Evolutionary conservation across 257 asterid species (phyloP).

Genomic region (Orobanche coerulescens): DNA sequence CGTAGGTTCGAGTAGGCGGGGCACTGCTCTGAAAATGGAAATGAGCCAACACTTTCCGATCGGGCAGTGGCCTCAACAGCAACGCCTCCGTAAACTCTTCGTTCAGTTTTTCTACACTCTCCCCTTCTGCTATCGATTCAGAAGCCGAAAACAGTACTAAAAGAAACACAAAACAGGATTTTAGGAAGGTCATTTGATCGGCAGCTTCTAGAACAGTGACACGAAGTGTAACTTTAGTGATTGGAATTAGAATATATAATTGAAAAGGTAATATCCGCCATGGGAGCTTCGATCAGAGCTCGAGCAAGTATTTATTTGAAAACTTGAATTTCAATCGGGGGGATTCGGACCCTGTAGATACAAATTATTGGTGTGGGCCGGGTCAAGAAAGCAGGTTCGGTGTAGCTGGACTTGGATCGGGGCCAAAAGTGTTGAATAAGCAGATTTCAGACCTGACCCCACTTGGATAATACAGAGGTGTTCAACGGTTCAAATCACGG

Average conservation of each 20-base stretch:
- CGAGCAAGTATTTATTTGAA: slow-evolving; percentile 11
- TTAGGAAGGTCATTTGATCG: slow-evolving; percentile 36
- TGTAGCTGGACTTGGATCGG: neutral
- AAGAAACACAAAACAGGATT: slow-evolving; percentile 29
- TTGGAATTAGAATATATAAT: neutral
- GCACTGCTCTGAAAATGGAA: slow-evolving; percentile 78
- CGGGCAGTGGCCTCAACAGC: slow-evolving; percentile 85
- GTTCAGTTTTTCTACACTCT: slow-evolving; percentile 17
- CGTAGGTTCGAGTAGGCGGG: slow-evolving; percentile 70
- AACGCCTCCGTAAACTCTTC: slow-evolving; percentile 90
- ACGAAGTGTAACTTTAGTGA: neutral
- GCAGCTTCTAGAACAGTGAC: neutral
- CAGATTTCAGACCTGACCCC: no score
- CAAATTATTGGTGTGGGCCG: neutral
- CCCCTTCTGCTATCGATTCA: slow-evolving; percentile 35
- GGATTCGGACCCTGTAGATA: neutral
- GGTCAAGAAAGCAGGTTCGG: neutral
- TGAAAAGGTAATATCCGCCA: slow-evolving; percentile 25
- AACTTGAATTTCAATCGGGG: slow-evolving; percentile 18
- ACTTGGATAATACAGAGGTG: no score
- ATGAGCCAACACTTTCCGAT: slow-evolving; percentile 82
- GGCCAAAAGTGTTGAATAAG: no score
- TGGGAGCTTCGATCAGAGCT: slow-evolving; percentile 37
- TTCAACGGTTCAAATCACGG: no score
- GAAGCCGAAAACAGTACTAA: slow-evolving; percentile 28